Percentiles rank a stretch among this genome's conserved stretches.
These are phyloP conservation scores for Mycena citricolor DNA, from an alignment of 1,284 basidiomycete genomes.

Conservation along the genomic window DNA sequence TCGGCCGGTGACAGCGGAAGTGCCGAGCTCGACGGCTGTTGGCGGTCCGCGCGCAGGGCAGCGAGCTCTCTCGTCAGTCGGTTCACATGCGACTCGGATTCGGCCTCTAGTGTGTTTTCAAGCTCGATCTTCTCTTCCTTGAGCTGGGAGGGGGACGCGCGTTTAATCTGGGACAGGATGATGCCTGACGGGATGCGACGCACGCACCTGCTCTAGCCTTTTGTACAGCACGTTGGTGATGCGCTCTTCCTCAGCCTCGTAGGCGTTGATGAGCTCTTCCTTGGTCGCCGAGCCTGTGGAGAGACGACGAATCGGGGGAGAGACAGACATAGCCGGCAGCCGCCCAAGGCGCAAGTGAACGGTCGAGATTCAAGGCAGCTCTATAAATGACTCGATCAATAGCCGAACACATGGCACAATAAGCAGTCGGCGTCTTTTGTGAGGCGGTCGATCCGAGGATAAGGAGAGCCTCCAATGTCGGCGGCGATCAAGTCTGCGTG, in stretches of 20 bases:
- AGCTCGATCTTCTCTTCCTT: constrained; percentile 81
- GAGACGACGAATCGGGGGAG: constrained; percentile 58
- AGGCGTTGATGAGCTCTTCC: constrained; percentile 79
- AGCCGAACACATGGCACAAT: not conserved
- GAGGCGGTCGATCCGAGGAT: not conserved
- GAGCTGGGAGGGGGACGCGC: constrained; percentile 43
- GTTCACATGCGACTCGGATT: constrained; percentile 78
- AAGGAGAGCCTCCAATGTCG: constrained; percentile 5
- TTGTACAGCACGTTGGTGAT: constrained; percentile 78
- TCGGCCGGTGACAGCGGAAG: constrained; percentile 43
- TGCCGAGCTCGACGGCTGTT: constrained; percentile 24
- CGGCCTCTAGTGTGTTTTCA: constrained; percentile 77
- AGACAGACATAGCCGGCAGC: constrained; percentile 51
- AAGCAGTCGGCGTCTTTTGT: no score
- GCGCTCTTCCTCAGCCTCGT: constrained; percentile 84
- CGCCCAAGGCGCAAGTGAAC: no score
- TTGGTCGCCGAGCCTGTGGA: constrained; percentile 53
- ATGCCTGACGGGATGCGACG: constrained; percentile 3
- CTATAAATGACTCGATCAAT: no score
- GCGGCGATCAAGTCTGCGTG: not conserved
- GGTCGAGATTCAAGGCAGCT: not conserved
- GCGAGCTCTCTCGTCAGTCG: constrained; percentile 67
- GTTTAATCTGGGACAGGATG: not conserved
- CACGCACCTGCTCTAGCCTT: constrained; percentile 73
- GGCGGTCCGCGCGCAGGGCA: constrained; percentile 58